Evolutionary conservation across 2,329 filamentous ascomycete genomes (phyloP).

Genomic region (Fusarium oligoseptatum): DNA sequence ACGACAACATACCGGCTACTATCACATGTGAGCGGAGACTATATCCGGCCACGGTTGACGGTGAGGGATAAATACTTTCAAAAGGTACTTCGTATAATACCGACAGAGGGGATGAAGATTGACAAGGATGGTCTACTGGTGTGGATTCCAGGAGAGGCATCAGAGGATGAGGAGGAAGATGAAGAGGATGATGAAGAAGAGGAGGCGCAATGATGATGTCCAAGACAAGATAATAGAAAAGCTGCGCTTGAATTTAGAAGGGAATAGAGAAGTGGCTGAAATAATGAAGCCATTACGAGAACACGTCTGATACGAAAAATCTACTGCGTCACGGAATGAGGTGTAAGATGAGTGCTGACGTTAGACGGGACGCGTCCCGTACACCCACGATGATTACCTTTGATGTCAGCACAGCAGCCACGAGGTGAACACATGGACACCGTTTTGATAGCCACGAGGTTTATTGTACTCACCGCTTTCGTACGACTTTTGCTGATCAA

Average conservation of each 20-base stretch:
- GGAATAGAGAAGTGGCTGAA: constrained; percentile 6
- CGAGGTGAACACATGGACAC: background rate
- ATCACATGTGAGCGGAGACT: constrained; percentile 73
- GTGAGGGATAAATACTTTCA: constrained; percentile 94
- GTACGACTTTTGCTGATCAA: background rate
- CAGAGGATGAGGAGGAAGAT: constrained; percentile 23
- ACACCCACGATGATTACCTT: background rate
- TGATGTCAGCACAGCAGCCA: background rate
- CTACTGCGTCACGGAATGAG: background rate
- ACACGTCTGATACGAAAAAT: constrained; percentile 1
- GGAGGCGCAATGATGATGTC: constrained; percentile 22
- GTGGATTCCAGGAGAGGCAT: constrained; percentile 65
- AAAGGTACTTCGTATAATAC: constrained; percentile 85
- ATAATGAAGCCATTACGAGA: constrained; percentile 32
- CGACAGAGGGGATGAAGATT: constrained; percentile 78
- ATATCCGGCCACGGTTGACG: constrained; percentile 79
- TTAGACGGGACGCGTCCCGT: background rate
- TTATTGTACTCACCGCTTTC: background rate
- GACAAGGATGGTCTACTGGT: constrained; percentile 74
- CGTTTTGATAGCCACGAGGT: background rate
- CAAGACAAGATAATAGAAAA: constrained; percentile 6
- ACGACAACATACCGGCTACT: constrained; percentile 81
- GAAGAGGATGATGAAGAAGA: constrained; percentile 42
- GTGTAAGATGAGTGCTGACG: background rate
- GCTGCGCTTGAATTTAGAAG: constrained; percentile 16